Percentiles rank a stretch among this genome's conserved stretches.
These are phyloP conservation scores for Candida chilensis DNA, from an alignment of 805 yeast genomes.

Conservation along the genomic window DNA sequence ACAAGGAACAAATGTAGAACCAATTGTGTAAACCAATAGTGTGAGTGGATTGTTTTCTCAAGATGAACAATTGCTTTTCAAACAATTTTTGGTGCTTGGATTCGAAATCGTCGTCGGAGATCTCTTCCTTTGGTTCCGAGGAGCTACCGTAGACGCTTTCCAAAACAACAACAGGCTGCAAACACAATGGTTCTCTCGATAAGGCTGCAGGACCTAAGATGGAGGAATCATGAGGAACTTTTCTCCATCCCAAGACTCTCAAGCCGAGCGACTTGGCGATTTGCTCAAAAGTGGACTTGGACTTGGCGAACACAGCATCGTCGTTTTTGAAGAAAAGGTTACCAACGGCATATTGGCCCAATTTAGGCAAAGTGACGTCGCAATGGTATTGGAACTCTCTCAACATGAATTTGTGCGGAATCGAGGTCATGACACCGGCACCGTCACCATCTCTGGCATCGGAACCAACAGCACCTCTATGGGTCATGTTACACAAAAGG, in stretches of 20 bases:
- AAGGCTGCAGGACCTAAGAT: conserved; percentile 91
- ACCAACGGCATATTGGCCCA: conserved; percentile 92
- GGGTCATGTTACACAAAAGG: conserved; percentile 94
- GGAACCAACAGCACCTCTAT: conserved; percentile 94
- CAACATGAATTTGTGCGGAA: conserved; percentile 80
- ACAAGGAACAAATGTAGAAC: conserved; percentile 93
- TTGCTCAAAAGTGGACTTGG: conserved; percentile 70
- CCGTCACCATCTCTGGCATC: conserved; percentile 98
- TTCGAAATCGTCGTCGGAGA: conserved; percentile 46
- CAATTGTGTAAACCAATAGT: conserved; percentile 92
- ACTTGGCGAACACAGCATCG: conserved; percentile 55
- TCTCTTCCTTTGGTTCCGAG: conserved; percentile 17
- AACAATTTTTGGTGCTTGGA: conserved; percentile 51
- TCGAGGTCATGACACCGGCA: conserved; percentile 91
- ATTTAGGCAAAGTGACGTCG: conserved; percentile 58
- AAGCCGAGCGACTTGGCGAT: conserved; percentile 73
- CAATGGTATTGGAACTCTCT: conserved; percentile 76
- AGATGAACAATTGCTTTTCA: conserved; percentile 74
- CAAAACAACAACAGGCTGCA: conserved; percentile 89
- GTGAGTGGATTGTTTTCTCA: conserved; percentile 85
- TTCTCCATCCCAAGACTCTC: conserved; percentile 88
- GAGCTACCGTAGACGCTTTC: conserved; percentile 34
- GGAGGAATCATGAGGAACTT: conserved; percentile 90
- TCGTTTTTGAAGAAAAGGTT: conserved; percentile 91
- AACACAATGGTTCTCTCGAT: conserved; percentile 82